Percentiles rank a stretch among this genome's conserved stretches.
Evolutionary conservation across 768 basidiomycete genomes (phyloP).

Genomic region (Rubroboletus satanas): DNA sequence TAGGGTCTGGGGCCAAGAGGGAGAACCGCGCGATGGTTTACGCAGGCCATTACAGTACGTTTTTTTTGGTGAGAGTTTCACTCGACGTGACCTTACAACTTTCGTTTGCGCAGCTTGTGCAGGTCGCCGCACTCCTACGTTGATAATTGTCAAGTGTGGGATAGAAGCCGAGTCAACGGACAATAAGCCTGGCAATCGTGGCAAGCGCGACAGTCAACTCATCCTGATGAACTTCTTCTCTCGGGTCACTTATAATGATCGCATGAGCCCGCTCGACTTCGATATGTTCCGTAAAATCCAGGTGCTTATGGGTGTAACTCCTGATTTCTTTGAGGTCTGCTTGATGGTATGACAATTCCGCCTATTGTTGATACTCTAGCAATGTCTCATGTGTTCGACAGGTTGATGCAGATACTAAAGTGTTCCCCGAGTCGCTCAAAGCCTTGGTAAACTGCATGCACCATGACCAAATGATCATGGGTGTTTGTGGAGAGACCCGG

Average conservation of each 20-base stretch:
- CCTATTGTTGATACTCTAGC: neutral
- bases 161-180: conserved; percentile 81
- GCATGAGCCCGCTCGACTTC: conserved; percentile 96
- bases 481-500: conserved; percentile 96
- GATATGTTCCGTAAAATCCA: conserved; percentile 98
- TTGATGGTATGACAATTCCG: conserved; percentile 72
- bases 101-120: conserved; percentile 53
- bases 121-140: conserved; percentile 88
- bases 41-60: conserved; percentile 98
- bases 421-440: conserved; percentile 84
- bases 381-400: conserved; percentile 32
- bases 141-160: conserved; percentile 96
- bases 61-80: neutral
- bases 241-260: conserved; percentile 97
- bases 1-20: conserved; percentile 84
- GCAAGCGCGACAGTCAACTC: conserved; percentile 97
- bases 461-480: conserved; percentile 98
- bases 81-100: neutral
- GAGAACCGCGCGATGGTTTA: conserved; percentile 98
- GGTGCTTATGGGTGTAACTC: conserved; percentile 96
- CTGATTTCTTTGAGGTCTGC: conserved; percentile 96
- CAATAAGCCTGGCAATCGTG: conserved; percentile 95
- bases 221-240: conserved; percentile 99
- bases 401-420: conserved; percentile 99
- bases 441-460: conserved; percentile 98